phyloP scores from a whole-genome alignment of 23 red algal species.

The Cyanidioschyzon merolae region DNA sequence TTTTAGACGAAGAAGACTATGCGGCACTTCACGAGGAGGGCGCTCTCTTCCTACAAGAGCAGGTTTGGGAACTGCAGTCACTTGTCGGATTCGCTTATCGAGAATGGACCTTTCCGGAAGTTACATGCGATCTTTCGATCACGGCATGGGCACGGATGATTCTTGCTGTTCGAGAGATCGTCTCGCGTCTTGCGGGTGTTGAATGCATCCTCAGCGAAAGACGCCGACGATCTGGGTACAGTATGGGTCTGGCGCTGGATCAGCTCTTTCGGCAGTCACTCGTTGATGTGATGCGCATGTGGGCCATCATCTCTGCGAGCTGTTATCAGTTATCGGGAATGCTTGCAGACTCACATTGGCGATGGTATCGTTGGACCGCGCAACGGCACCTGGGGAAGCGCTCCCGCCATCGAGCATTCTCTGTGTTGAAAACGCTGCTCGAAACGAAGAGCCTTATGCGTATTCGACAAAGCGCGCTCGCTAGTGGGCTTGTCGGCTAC shows the following conservation, averaged over 20 bases:
- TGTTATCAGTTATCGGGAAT: neutral
- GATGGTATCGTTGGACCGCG: neutral
- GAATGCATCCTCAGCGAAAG: neutral
- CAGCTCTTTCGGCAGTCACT: neutral
- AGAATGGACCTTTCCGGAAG: neutral
- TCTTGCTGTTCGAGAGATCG: neutral
- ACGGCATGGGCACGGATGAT: neutral
- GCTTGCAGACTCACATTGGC: neutral
- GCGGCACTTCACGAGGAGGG: neutral
- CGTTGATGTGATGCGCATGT: neutral
- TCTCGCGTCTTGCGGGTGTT: neutral
- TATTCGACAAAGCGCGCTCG: neutral
- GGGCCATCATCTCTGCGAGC: neutral
- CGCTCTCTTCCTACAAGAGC: neutral
- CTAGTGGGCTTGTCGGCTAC: neutral
- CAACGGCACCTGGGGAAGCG: neutral
- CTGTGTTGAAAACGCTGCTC: neutral
- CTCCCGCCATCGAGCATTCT: neutral
- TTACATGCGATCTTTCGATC: neutral
- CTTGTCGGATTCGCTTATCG: neutral
- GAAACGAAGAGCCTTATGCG: neutral
- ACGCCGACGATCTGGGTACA: neutral
- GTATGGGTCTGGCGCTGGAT: neutral
- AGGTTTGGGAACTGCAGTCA: neutral
- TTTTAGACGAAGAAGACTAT: neutral